These are phyloP conservation scores for Cyberlindnera xishuangbannaensis DNA, from an alignment of 805 yeast genomes.

Conservation along the genomic window DNA sequence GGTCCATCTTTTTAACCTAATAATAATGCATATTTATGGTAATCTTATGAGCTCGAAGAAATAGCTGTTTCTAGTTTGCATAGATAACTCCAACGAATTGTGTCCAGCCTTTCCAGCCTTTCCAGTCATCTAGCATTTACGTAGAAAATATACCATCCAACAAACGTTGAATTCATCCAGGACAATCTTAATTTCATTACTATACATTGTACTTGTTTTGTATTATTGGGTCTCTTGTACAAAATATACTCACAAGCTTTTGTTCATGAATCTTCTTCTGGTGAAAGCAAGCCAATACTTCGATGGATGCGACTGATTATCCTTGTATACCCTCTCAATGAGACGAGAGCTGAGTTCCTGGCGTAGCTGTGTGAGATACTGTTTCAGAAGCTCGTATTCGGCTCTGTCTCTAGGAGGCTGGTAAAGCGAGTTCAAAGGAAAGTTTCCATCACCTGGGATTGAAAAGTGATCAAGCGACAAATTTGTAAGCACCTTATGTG, in stretches of 20 bases:
- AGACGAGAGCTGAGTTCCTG: conserved; percentile 86
- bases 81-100: too few species aligned
- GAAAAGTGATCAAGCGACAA: conserved; percentile 82
- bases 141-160: too few species aligned
- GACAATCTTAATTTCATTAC: neutral
- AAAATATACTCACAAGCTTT: conserved; percentile 48
- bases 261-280: conserved; percentile 93
- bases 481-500: conserved; percentile 66
- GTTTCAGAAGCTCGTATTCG: conserved; percentile 74
- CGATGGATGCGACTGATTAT: conserved; percentile 58
- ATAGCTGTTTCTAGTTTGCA: too few species aligned
- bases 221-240: neutral
- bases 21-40: too few species aligned
- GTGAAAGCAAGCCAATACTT: conserved; percentile 96
- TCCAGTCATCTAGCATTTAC: too few species aligned
- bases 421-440: conserved; percentile 79
- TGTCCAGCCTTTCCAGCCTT: too few species aligned
- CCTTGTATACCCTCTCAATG: conserved; percentile 64
- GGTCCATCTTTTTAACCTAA: too few species aligned
- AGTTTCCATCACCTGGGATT: conserved; percentile 92
- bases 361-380: conserved; percentile 86
- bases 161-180: too few species aligned
- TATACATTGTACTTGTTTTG: neutral
- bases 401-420: conserved; percentile 68
- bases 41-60: too few species aligned